Evolutionary conservation across 495 filamentous ascomycete species (phyloP).

Genomic region (Penicillium odoratum): DNA sequence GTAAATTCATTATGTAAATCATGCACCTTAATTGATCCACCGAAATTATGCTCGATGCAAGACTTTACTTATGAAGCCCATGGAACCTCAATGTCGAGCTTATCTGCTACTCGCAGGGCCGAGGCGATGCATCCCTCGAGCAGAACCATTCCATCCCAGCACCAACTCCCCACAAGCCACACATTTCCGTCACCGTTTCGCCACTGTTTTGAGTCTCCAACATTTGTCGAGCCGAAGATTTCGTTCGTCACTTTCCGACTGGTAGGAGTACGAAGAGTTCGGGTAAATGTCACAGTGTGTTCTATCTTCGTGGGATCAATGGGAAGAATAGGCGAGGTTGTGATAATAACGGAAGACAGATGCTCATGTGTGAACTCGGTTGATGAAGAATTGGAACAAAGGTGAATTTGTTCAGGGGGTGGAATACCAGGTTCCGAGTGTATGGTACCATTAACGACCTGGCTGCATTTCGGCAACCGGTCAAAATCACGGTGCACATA

Average conservation of each 20-base stretch:
- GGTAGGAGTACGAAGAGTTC: slow-evolving; percentile 32
- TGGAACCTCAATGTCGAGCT: slow-evolving; percentile 49
- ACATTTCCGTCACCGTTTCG: slow-evolving; percentile 52
- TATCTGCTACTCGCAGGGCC: slow-evolving; percentile 50
- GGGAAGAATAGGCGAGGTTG: slow-evolving; percentile 33
- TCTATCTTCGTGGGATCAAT: slow-evolving; percentile 32
- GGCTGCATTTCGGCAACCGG: slow-evolving; percentile 10
- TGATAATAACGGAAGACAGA: slow-evolving; percentile 30
- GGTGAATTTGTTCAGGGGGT: slow-evolving; percentile 21
- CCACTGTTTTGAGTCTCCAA: slow-evolving; percentile 28
- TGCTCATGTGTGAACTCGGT: slow-evolving; percentile 42
- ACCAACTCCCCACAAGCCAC: slow-evolving; percentile 58
- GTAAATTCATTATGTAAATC: not conserved
- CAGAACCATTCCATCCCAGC: slow-evolving; percentile 65
- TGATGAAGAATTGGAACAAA: slow-evolving; percentile 24
- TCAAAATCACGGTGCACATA: slow-evolving; percentile 45
- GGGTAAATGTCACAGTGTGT: slow-evolving; percentile 29
- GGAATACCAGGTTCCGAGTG: slow-evolving; percentile 1
- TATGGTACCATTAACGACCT: slow-evolving; percentile 5
- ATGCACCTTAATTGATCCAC: not conserved
- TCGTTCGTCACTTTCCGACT: slow-evolving; percentile 36
- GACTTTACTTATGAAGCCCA: slow-evolving; percentile 22
- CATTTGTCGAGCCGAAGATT: slow-evolving; percentile 26
- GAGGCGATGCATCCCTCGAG: slow-evolving; percentile 59
- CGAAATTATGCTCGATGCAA: not conserved